These are phyloP conservation scores for Halophytophthora polymorphica DNA, from an alignment of 352 stramenopile species.

Conservation along the genomic window DNA sequence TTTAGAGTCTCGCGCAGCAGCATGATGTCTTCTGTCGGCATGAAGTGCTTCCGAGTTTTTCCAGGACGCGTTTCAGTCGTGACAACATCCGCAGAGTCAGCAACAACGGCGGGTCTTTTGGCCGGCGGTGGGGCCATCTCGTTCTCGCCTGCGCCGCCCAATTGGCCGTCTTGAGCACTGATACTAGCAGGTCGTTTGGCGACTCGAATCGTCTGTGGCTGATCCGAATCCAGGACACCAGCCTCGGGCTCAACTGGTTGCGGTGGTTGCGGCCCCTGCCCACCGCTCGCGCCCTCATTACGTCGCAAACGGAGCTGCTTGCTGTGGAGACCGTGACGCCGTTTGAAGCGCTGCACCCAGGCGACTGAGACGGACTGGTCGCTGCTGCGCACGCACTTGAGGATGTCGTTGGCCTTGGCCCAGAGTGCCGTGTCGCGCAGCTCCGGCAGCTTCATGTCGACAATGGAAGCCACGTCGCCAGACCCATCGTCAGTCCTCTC, in stretches of 20 bases:
- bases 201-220: too few species aligned
- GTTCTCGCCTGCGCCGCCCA: slow-evolving; percentile 1
- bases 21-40: slow-evolving; percentile 6
- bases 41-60: slow-evolving; percentile 1
- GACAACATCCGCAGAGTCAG: background rate
- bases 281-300: too few species aligned
- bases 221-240: too few species aligned
- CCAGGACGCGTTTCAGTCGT: background rate
- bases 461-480: background rate
- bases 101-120: background rate
- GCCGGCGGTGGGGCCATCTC: slow-evolving; percentile 3
- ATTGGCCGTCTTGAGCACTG: too few species aligned
- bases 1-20: slow-evolving; percentile 1
- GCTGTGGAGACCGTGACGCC: slow-evolving; percentile 31
- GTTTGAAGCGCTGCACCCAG: slow-evolving; percentile 39
- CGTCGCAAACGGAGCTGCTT: slow-evolving; percentile 8
- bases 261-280: too few species aligned
- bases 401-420: slow-evolving; percentile 38
- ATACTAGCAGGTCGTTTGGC: too few species aligned
- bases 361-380: slow-evolving; percentile 25
- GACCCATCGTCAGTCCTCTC: slow-evolving; percentile 1
- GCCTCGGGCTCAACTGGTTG: too few species aligned
- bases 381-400: slow-evolving; percentile 13
- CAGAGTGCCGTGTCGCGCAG: slow-evolving; percentile 26
- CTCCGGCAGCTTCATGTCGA: background rate